phyloP scores from a whole-genome alignment of 2,329 filamentous ascomycete species.

The Trichoderma pleuroti region DNA sequence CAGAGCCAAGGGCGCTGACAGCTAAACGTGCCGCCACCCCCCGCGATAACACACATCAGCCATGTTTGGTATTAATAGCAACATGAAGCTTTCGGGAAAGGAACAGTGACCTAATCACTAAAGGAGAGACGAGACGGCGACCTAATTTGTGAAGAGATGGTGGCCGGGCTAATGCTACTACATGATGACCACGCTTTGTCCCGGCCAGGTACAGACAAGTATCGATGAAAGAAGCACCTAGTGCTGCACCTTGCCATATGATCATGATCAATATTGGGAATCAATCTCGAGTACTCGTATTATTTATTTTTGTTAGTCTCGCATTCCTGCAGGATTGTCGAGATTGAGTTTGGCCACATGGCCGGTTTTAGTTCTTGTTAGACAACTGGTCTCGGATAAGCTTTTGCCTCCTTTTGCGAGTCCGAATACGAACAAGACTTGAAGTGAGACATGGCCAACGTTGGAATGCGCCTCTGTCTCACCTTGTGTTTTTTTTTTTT shows the following conservation, averaged over 20 bases:
- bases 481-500: not conserved
- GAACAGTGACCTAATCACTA: not conserved
- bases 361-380: not conserved
- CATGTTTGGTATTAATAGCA: not conserved
- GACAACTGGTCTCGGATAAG: conserved; percentile 7
- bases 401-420: not conserved
- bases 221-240: not conserved
- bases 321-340: conserved; percentile 3
- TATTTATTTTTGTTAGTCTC: not conserved
- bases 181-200: not conserved
- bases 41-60: not conserved
- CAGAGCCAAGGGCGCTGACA: not conserved
- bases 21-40: not conserved
- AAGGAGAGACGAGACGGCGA: not conserved
- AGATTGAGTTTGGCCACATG: not conserved
- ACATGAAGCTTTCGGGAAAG: conserved; percentile 5
- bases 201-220: not conserved
- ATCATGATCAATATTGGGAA: not conserved
- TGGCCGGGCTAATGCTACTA: not conserved
- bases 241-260: not conserved
- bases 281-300: not conserved
- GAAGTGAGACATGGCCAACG: not conserved
- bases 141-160: not conserved
- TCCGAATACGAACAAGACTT: conserved; percentile 11
- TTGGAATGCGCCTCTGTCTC: not conserved